Base-by-base conservation (phyloP, 129 eudicot species). In the Saposhnikovia divaricata region DNA sequence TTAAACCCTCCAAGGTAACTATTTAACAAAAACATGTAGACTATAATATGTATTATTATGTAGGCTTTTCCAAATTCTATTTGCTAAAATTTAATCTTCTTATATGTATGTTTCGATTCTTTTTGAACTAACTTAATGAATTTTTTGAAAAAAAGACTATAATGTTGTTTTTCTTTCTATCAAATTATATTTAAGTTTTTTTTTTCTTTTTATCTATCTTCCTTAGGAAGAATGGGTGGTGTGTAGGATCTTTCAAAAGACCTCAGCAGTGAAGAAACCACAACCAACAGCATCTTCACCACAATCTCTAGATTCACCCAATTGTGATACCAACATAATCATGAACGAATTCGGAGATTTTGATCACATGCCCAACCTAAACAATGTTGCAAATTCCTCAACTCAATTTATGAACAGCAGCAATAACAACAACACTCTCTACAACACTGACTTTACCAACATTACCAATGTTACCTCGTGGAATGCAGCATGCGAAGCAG, bases 201-300 rank as follows among this genome's bases (percentile, higher is more conserved):
- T 21, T 21, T 21, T 21, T 55, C 10, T 55, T 55, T 55, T 55
- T 23, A 55, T 59, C 13, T n/a, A 61, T 61, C 16, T n/a, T 25
- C 42, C 9, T 28, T 85, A 93, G 98, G 98, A 91, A 21, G 98
- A 93, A 84, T 93, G 98, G 98, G 98, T 91, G 11, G 96, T 93
- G 28, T 93, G 98, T 47, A 81, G 98, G 77, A 88, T 93, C 70
- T 93, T 93, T 59, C 97, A 91, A 34, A 93, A 93, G 82, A 91
- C 84, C 40, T 34, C 89, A 15, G 66, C 81, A 38, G 83, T 85
- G 46, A 93, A 91, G 83, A 91, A 85, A 83, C 90, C 90, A 38
- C 89, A 84, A 80, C 88, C 80, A 82, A 57, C 93, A 37, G 57
- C 85, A 21, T 81, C 97, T 14, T 88, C 98, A 1, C 91, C 90